Evolutionary conservation across 768 basidiomycete genomes (phyloP), one percentile per base, ranked within the genome.

Genomic region (Lyophyllum atratum): DNA sequence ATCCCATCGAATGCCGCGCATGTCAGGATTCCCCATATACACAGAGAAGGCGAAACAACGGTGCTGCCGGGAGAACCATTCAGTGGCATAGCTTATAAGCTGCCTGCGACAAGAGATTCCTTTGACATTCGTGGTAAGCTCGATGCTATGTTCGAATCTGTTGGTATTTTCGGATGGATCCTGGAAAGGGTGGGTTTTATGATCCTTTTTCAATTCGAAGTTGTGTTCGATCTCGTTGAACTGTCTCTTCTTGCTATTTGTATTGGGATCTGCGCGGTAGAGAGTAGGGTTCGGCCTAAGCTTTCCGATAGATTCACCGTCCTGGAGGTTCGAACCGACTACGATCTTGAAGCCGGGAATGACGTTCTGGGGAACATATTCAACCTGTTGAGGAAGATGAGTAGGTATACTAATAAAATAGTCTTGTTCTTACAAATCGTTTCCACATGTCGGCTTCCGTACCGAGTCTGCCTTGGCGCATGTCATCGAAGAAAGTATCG

Each of bases 71-170:
- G 59, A 37, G 24, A 59, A 61, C 44, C 64, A 58, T 10, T 65
- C 66, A 21, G 58, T 64, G 14, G 65, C 62, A 29, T 70, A 65
- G 11, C 58, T 9, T 3, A 55, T 54, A 12, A 74, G 54, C 51
- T 72, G 70, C 5, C 64, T 64, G 2, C 64, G 65, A 42, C 49
- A 61, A 14, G 49, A 25, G 11, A 5, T 64, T 9, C 63, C 54
- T 15, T 19, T 55, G 26, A 0, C 15, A 12, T 0, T 33, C 8
- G 0, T 39, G 1, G 1, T 7, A 19, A 25, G 24, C 33, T 50
- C 43, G 22, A 55, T 51, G 2, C 0, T 1, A 39, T 26, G 48
- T 6, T n/a, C 17, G 5, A 24, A 12, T 25, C 47, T 25, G 24
- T 10, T 29, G 19, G n/a, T n/a, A n/a, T n/a, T n/a, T n/a, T n/a